Evolutionary conservation across 2,329 filamentous ascomycete genomes (phyloP), one percentile per base, ranked within the genome.

Genomic region (Phaeosphaeria sp.): DNA sequence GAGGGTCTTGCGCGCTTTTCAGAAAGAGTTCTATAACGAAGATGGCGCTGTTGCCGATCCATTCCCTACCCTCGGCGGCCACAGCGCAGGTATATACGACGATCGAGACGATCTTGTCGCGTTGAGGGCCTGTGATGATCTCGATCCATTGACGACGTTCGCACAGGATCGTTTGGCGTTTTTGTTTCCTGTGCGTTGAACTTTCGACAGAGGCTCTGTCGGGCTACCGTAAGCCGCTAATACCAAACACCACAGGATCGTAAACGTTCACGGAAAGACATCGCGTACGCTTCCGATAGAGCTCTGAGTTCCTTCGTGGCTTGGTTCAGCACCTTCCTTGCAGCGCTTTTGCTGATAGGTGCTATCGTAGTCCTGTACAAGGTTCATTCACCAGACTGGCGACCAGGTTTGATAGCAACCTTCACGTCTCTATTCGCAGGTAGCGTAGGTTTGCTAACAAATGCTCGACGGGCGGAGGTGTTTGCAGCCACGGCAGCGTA

Each of bases 81-180:
- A 22, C 18, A 59, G 54, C 25, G 61, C 56, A 9, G 44, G 22
- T 13, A 25, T 60, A n/a, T 64, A 60, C 36, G 61, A 60, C 22
- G 39, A 60, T 30, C 50, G 25, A 1, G 42, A 49, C 44, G 69
- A 72, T 27, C 59, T 73, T 1, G 67, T 74, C 6, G 68, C 66
- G 7, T 51, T 74, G n/a, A 52, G 61, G 17, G 64, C 63, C 3
- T 55, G 55, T 22, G 65, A 69, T 11, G 57, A 68, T 47, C 7
- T 15, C 21, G 71, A 74, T 46, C 58, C 68, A 4, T 49, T 73
- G 2, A 71, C 69, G 25, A 40, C 17, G 6, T 22, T 50, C 21
- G 48, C 25, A 15, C 48, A 50, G 4, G 48, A 50, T 24, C 67
- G 71, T 36, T 57, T 42, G 20, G 60, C 52, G 1, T 58, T 55